Conservation (phyloP, 257 asterid species). For the Solanum virginianum region DNA sequence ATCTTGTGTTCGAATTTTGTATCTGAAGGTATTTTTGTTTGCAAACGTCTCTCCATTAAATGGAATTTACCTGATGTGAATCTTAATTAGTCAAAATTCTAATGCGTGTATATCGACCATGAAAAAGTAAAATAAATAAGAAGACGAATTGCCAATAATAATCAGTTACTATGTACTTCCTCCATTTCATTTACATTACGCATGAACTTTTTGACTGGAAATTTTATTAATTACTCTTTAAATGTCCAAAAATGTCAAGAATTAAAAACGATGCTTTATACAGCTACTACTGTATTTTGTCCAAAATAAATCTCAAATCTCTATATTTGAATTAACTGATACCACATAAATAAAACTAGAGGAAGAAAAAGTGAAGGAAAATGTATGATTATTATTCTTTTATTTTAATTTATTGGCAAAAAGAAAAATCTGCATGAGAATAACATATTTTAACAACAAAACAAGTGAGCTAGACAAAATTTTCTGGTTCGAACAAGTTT, state of each 20-base stretch:
- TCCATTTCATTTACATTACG: background rate
- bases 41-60: too few relatives aligned
- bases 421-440: background rate
- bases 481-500: background rate
- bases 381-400: background rate
- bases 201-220: background rate
- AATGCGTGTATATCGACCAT: too few relatives aligned
- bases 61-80: background rate
- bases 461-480: background rate
- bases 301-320: background rate
- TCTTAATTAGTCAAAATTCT: too few relatives aligned
- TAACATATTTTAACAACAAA: background rate
- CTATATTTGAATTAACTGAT: background rate
- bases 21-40: too few relatives aligned
- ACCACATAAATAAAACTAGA: background rate
- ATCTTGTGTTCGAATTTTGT: too few relatives aligned
- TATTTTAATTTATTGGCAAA: too few relatives aligned
- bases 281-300: background rate
- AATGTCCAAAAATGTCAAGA: background rate
- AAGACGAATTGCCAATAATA: background rate
- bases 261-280: background rate
- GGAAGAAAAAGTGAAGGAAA: background rate
- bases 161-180: background rate
- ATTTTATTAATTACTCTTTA: background rate
- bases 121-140: too few relatives aligned